Conservation (phyloP, 73 alveolate genomes). For the Paramecium biaurelia region DNA sequence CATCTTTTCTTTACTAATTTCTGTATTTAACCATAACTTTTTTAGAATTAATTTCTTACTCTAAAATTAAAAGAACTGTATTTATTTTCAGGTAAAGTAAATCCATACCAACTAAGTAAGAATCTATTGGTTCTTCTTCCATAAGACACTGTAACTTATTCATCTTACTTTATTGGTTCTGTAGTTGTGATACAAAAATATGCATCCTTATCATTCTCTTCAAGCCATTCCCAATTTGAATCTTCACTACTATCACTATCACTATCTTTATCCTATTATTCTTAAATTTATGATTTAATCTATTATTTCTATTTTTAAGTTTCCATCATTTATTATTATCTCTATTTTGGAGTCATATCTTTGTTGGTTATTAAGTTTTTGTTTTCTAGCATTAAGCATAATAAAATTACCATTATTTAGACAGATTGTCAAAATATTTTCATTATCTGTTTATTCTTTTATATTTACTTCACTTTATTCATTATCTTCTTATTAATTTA, state of each 20-base stretch:
- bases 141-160: constrained; percentile 45
- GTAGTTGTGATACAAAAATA: constrained; percentile 39
- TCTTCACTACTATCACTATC: constrained; percentile 7
- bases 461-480: background rate
- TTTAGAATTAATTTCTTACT: background rate
- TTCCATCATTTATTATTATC: background rate
- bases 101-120: constrained; percentile 62
- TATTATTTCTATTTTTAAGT: background rate
- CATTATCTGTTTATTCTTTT: background rate
- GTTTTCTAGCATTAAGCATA: background rate
- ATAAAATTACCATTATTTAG: background rate
- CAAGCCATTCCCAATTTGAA: constrained; percentile 33
- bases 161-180: background rate
- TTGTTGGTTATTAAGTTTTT: background rate
- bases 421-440: background rate
- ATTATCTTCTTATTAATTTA: background rate
- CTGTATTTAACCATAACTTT: constrained; percentile 57
- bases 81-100: constrained; percentile 43
- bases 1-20: background rate
- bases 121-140: constrained; percentile 63
- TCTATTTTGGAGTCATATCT: background rate
- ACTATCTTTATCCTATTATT: background rate
- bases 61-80: constrained; percentile 59
- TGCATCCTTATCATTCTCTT: constrained; percentile 28
- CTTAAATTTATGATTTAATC: background rate